phyloP scores from a whole-genome alignment of 371 early-diverging fungal species.

The Rhizopus microsporus region DNA sequence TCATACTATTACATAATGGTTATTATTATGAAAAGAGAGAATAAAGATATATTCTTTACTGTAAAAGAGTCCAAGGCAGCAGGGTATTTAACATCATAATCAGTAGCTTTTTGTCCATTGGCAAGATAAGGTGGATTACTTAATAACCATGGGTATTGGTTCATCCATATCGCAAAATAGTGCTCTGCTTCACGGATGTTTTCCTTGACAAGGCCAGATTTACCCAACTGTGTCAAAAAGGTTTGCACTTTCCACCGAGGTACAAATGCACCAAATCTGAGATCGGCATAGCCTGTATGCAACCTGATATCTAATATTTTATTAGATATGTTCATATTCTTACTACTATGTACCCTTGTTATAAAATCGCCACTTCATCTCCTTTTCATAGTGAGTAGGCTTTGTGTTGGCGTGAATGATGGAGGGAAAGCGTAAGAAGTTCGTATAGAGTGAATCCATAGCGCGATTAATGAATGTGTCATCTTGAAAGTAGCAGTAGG shows the following conservation, averaged over 20 bases:
- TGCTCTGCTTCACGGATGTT: constrained; percentile 55
- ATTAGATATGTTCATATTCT: not conserved
- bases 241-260: constrained; percentile 49
- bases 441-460: constrained; percentile 63
- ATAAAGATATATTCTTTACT: constrained; percentile 5
- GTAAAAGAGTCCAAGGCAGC: constrained; percentile 21
- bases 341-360: constrained; percentile 10
- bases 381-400: constrained; percentile 56
- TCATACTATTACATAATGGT: constrained; percentile 41
- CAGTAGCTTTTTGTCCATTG: constrained; percentile 18
- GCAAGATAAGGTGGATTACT: constrained; percentile 42
- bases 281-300: constrained; percentile 64
- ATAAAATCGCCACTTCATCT: constrained; percentile 57
- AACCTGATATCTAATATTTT: constrained; percentile 36
- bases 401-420: constrained; percentile 63
- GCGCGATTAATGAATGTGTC: constrained; percentile 57
- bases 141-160: constrained; percentile 66
- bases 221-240: constrained; percentile 57
- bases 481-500: constrained; percentile 67
- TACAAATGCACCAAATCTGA: constrained; percentile 61
- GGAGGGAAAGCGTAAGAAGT: constrained; percentile 58
- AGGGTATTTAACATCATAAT: constrained; percentile 16
- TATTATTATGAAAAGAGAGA: not conserved
- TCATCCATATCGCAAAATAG: constrained; percentile 68
- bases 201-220: constrained; percentile 52